Evolutionary conservation across 768 basidiomycete species (phyloP).

Genomic region (Suillus subalutaceus): DNA sequence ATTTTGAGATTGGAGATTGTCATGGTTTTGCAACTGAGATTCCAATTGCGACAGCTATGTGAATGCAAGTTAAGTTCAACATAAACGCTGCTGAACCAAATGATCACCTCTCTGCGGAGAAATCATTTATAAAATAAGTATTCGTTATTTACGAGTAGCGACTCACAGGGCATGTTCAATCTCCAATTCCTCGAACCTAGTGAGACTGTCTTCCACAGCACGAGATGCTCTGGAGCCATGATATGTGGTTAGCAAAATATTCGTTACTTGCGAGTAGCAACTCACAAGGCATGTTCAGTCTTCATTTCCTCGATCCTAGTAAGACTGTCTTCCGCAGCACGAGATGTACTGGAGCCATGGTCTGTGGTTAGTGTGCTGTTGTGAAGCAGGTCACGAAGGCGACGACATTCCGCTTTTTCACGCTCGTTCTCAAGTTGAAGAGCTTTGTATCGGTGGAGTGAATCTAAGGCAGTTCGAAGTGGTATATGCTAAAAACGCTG

Average conservation of each 20-base stretch:
- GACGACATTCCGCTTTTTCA: slow-evolving; percentile 33
- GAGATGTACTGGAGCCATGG: slow-evolving; percentile 1
- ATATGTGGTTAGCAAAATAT: not conserved
- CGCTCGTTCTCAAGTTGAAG: slow-evolving; percentile 38
- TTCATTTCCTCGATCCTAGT: slow-evolving; percentile 36
- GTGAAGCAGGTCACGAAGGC: slow-evolving; percentile 34
- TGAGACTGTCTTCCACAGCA: slow-evolving; percentile 11
- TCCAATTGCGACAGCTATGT: slow-evolving; percentile 36
- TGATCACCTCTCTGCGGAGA: slow-evolving; percentile 11
- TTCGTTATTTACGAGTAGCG: not conserved
- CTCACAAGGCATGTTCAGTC: slow-evolving; percentile 29
- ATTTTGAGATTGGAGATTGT: slow-evolving; percentile 31
- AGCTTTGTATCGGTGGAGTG: slow-evolving; percentile 42
- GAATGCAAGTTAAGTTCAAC: slow-evolving; percentile 20
- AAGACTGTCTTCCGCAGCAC: slow-evolving; percentile 6
- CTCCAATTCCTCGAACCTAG: slow-evolving; percentile 36
- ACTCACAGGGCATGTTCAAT: slow-evolving; percentile 30
- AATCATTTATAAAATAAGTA: not conserved
- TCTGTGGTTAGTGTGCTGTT: slow-evolving; percentile 29
- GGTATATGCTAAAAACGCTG: slow-evolving; percentile 33
- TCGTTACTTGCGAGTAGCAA: not conserved
- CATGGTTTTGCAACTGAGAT: slow-evolving; percentile 40
- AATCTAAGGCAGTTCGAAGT: slow-evolving; percentile 33
- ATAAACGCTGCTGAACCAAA: not conserved
- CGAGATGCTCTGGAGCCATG: too few relatives aligned